Percentiles rank a stretch among this genome's conserved stretches.
These are phyloP conservation scores for Naumovozyma dairenensis DNA, from an alignment of 805 yeast species.

Conservation along the genomic window DNA sequence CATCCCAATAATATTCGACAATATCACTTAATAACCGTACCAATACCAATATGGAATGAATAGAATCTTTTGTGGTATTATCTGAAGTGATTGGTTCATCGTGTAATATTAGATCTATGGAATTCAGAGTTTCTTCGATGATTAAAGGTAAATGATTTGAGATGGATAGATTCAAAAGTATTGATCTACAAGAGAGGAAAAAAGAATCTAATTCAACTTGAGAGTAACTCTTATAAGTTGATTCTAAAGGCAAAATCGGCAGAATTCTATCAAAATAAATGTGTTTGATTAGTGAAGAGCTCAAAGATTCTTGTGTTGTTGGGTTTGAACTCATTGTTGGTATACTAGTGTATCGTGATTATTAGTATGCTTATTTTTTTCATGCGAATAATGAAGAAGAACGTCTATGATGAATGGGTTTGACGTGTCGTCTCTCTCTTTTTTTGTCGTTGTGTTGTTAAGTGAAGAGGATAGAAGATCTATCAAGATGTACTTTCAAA, in stretches of 20 bases:
- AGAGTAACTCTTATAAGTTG: conserved; percentile 11
- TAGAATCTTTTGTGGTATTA: conserved; percentile 8
- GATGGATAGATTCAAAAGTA: conserved; percentile 17
- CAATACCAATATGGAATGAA: conserved; percentile 26
- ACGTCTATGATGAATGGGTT: too few species aligned
- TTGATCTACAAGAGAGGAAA: conserved; percentile 18
- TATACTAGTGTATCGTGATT: too few species aligned
- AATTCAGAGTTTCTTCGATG: conserved; percentile 9
- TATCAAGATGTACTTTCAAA: too few species aligned
- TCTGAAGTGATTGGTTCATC: conserved; percentile 10
- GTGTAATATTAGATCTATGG: conserved; percentile 14
- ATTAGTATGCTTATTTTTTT: too few species aligned
- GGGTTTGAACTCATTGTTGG: too few species aligned
- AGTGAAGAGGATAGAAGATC: too few species aligned
- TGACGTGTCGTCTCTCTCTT: too few species aligned
- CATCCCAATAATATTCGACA: conserved; percentile 33
- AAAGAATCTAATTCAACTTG: conserved; percentile 18
- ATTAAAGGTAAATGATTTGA: conserved; percentile 15
- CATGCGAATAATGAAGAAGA: too few species aligned
- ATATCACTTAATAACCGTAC: conserved; percentile 34
- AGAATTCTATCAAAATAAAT: conserved; percentile 16
- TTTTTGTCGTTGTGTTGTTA: too few species aligned
- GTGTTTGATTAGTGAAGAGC: conserved; percentile 14
- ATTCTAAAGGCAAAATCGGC: conserved; percentile 21
- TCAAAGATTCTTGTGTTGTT: too few species aligned